Base-by-base conservation (phyloP, 805 yeast species). In the Hermanozyma aechmeae region DNA sequence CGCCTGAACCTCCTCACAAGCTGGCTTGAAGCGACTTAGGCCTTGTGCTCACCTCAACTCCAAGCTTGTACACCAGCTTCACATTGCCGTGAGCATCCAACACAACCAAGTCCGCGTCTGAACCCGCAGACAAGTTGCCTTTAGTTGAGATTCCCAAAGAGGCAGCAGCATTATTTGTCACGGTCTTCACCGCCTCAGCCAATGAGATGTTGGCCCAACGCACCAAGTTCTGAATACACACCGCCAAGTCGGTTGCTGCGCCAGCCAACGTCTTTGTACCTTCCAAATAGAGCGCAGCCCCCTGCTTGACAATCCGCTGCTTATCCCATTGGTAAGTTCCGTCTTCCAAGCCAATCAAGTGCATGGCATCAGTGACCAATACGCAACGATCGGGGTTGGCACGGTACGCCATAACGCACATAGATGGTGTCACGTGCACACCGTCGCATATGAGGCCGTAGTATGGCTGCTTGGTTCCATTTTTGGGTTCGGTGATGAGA, bases 211-310 rank as follows among this genome's bases (percentile, higher is more conserved):
- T 51, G 4, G 70, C 55, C 79, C 79, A 73, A 25, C 50, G 35
- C 45, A 63, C 56, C 30, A 71, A 54, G 48, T 73, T 71, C 35
- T 69, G 53, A 18, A 72, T 48, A 43, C 76, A 68, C 29, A 59
- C 59, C 15, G 71, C 65, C 29, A 72, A 58, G 17, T 69, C 63
- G 6, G 77, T 68, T n/a, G 76, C 76, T 13, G 74, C 66, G 16
- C 79, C 79, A 7, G 79, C 79, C 48, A 73, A 65, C 6, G 76
- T 73, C 30, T 63, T 58, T 7, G 77, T 71, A 18, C 73, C 75
- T 44, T 71, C 56, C 37, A 73, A 56, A 30, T 56, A 57, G 36
- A 72, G 53, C 25, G 55, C 47, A 24, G 58, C 46, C n/a, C 73
- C 77, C 13, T 52, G 51, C 45, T 73, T 73, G 19, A 53, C 65